Evolutionary conservation across 805 yeast species (phyloP).

Genomic region (Myxozyma melibiosi): DNA sequence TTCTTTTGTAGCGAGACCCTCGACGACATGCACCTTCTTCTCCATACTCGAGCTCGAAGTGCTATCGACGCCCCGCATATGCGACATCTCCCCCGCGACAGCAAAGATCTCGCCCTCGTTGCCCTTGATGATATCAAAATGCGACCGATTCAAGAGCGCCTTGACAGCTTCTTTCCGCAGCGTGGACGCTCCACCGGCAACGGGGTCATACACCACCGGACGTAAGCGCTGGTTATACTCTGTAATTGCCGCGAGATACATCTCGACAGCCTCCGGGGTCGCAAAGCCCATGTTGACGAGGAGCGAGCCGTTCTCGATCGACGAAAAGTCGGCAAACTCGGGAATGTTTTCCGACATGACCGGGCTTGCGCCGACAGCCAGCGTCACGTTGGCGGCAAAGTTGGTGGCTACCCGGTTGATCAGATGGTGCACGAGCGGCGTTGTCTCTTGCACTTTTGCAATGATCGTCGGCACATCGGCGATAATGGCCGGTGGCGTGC

Average conservation of each 20-base stretch:
- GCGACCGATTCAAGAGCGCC: conserved; percentile 56
- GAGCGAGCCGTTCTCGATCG: conserved; percentile 55
- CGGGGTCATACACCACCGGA: conserved; percentile 85
- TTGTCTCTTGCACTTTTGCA: conserved; percentile 36
- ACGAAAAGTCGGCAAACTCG: conserved; percentile 70
- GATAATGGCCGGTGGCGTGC: conserved; percentile 23
- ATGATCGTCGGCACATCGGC: conserved; percentile 36
- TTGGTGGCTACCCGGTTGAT: conserved; percentile 88
- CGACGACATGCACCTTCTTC: conserved; percentile 39
- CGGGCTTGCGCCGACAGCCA: conserved; percentile 85
- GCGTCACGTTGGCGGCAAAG: conserved; percentile 81
- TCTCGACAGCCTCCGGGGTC: conserved; percentile 45
- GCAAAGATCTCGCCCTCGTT: conserved; percentile 77
- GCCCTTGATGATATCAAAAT: conserved; percentile 72
- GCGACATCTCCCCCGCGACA: conserved; percentile 52
- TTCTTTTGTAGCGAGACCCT: conserved; percentile 25
- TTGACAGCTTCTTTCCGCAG: conserved; percentile 56
- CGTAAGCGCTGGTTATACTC: conserved; percentile 59
- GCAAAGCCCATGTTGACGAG: conserved; percentile 80
- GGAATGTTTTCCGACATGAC: conserved; percentile 75
- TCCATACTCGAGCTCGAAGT: conserved; percentile 46
- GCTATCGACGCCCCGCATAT: conserved; percentile 75
- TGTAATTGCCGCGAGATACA: conserved; percentile 54
- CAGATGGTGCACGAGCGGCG: conserved; percentile 81
- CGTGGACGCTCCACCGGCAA: conserved; percentile 83